These are phyloP conservation scores for Medicago lupulina DNA, from an alignment of 306 rosid species.

Conservation along the genomic window DNA sequence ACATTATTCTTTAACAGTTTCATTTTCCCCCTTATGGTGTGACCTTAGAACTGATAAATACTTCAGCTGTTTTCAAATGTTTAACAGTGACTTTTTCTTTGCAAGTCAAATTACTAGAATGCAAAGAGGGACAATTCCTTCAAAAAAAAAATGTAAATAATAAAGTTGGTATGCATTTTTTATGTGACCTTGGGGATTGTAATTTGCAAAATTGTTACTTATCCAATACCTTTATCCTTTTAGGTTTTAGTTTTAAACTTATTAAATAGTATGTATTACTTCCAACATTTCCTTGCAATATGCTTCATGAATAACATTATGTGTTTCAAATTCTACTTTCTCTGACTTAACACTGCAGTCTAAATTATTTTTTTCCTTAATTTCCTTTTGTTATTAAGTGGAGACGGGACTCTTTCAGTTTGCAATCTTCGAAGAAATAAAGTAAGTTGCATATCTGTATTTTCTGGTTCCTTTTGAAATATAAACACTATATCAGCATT, in stretches of 20 bases:
- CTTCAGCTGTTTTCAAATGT: not conserved
- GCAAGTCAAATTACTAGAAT: constrained; percentile 1
- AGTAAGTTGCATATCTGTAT: constrained; percentile 60
- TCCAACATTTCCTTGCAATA: not conserved
- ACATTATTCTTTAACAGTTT: not conserved
- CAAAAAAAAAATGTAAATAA: not conserved
- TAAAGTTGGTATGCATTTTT: not conserved
- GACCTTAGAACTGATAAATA: not conserved
- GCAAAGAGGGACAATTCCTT: not conserved
- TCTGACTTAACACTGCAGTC: constrained; percentile 13
- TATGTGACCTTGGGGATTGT: not conserved
- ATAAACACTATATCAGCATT: not conserved
- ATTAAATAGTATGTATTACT: not conserved
- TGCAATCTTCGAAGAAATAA: constrained; percentile 83
- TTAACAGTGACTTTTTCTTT: constrained; percentile 9
- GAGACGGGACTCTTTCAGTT: constrained; percentile 93
- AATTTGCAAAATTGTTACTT: constrained; percentile 1
- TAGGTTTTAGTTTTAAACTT: constrained; percentile 6
- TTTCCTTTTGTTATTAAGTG: constrained; percentile 60
- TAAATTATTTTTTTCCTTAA: constrained; percentile 1
- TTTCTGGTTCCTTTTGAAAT: constrained; percentile 25
- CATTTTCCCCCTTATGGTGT: not conserved
- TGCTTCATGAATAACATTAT: constrained; percentile 17
- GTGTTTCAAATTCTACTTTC: constrained; percentile 15
- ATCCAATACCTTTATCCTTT: not conserved